phyloP scores from a whole-genome alignment of 345 rosid genomes.

The Luvunga scandens region DNA sequence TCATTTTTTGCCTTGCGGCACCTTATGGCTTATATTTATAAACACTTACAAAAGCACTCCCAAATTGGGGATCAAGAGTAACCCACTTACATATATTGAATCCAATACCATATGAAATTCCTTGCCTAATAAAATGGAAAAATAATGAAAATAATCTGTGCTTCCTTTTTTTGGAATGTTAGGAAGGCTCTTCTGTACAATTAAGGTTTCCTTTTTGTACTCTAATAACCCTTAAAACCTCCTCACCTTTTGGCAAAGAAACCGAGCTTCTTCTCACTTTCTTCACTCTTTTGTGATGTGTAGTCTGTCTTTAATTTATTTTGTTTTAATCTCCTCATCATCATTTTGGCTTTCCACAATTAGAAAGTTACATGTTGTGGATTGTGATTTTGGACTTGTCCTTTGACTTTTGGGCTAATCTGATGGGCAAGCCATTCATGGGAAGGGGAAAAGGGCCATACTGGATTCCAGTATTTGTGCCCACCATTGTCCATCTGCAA shows the following conservation, averaged over 20 bases:
- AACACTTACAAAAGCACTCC: not conserved
- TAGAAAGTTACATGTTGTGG: not conserved
- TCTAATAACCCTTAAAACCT: not conserved
- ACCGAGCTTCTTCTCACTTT: not conserved
- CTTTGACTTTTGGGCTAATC: constrained; percentile 36
- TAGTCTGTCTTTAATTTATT: not conserved
- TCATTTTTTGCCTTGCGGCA: constrained; percentile 27
- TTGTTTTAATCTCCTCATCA: not conserved
- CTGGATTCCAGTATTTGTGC: constrained; percentile 61
- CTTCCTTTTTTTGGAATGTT: not conserved
- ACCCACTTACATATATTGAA: not conserved
- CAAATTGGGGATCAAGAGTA: not conserved
- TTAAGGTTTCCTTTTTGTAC: constrained; percentile 3
- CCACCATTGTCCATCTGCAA: constrained; percentile 62
- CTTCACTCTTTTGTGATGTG: too few relatives aligned
- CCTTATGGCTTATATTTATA: not conserved
- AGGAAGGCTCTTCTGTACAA: constrained; percentile 24
- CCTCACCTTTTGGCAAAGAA: not conserved
- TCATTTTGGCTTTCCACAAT: not conserved
- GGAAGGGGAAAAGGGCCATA: constrained; percentile 89
- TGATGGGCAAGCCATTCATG: constrained; percentile 78
- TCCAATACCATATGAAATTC: not conserved
- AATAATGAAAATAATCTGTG: not conserved
- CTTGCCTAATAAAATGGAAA: not conserved
- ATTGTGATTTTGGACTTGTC: not conserved